Evolutionary conservation across 208 protist genomes (phyloP), one percentile per base, ranked within the genome.

Genomic region (Angomonas deanei): DNA sequence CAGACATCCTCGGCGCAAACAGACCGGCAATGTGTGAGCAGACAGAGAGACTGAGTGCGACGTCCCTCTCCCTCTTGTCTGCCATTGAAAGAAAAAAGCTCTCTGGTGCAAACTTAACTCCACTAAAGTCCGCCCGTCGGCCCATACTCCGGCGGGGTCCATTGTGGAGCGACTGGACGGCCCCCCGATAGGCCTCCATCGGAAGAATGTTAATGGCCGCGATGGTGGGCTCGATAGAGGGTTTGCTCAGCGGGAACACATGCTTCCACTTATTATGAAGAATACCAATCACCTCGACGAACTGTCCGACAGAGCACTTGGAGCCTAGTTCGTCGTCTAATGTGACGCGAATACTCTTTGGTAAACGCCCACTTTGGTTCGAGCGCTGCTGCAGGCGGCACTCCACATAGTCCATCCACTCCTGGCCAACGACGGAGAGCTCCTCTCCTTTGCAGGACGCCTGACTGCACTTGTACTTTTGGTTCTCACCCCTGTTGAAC

Each of bases 401-500:
- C 75, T 95, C 85, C 39, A 82, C 85, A 70, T 92, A 92, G 78
- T 95, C 88, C 86, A 95, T 92, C 84, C 83, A 92, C 5, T 83
- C 74, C 50, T 91, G 80, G 0, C 81, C 77, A 3, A 88, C 80
- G n/a, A 77, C 65, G 50, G 89, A 79, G 61, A 92, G 63, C 57
- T 72, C 77, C 69, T 89, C 88, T 52, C 74, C 64, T 50, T 80
- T 71, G 73, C 88, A 95, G 47, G 63, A 72, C 28, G 74, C 49
- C 26, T 70, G 59, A 48, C 68, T 66, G 71, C 88, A 95, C 8
- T 61, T 62, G 50, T 36, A 30, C 61, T 76, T 77, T n/a, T 59
- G 21, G 59, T 70, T 64, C 13, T 74, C 66, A n/a, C 72, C 69
- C 15, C 88, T 74, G 66, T 92, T 82, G 60, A 92, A 85, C 4